Conservation (phyloP, 2,329 filamentous ascomycete genomes). For the Chaetomiaceae sp. region DNA sequence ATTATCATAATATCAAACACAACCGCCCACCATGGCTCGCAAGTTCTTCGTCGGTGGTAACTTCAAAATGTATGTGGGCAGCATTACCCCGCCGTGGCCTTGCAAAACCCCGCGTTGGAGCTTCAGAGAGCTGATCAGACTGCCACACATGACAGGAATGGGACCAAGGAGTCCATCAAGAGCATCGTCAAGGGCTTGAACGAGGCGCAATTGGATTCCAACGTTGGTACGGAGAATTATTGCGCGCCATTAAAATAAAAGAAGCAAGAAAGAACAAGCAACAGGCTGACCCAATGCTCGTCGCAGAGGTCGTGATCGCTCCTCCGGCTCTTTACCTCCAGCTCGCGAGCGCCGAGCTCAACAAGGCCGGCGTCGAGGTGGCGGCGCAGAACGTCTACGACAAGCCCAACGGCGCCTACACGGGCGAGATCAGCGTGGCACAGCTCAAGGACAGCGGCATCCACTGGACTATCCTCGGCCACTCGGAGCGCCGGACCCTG, state of each 20-base stretch:
- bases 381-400: constrained; percentile 96
- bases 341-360: constrained; percentile 72
- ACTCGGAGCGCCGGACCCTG: constrained; percentile 91
- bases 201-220: constrained; percentile 72
- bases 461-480: constrained; percentile 86
- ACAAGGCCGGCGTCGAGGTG: constrained; percentile 69
- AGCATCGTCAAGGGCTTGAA: constrained; percentile 88
- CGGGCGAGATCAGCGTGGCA: constrained; percentile 87
- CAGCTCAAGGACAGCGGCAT: constrained; percentile 88
- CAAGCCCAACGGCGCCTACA: constrained; percentile 95
- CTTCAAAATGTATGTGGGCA: constrained; percentile 86
- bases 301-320: constrained; percentile 85
- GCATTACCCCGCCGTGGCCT: constrained; percentile 26
- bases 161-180: constrained; percentile 82
- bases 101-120: constrained; percentile 28
- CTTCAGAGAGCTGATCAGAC: constrained; percentile 24
- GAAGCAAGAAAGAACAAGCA: neutral
- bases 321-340: constrained; percentile 89
- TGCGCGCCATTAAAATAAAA: too few relatives aligned
- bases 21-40: constrained; percentile 71
- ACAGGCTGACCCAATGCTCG: constrained; percentile 7
- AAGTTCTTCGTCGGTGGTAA: constrained; percentile 98
- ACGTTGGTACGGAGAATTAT: too few relatives aligned
- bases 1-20: constrained; percentile 16
- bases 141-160: constrained; percentile 66